Conservation (phyloP, 441 rosid species). For the Cnidoscolus chayamansa region DNA sequence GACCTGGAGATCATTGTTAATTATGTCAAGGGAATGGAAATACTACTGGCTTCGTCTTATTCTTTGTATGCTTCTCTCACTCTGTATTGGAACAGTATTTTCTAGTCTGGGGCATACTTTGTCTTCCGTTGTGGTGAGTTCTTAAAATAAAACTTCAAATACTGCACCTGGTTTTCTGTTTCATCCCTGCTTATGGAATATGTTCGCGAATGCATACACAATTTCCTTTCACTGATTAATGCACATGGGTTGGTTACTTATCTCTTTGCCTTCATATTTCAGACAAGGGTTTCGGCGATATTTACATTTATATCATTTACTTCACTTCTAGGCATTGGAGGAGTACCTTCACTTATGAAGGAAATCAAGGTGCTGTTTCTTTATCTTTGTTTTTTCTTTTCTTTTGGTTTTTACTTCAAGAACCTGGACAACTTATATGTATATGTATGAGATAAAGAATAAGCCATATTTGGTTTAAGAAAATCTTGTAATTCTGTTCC, state of each 20-base stretch:
- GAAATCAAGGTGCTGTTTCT: conserved; percentile 93
- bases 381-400: background rate
- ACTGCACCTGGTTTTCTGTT: conserved; percentile 8
- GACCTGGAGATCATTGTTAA: conserved; percentile 93
- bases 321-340: conserved; percentile 79
- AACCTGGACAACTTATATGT: background rate
- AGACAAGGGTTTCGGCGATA: conserved; percentile 91
- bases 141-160: conserved; percentile 11
- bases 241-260: background rate
- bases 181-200: conserved; percentile 5
- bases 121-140: conserved; percentile 88
- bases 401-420: background rate
- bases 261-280: conserved; percentile 35
- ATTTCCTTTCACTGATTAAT: background rate
- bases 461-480: background rate
- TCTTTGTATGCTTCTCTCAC: conserved; percentile 75
- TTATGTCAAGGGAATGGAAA: no score
- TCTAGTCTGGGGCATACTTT: conserved; percentile 90
- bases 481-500: background rate
- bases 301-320: conserved; percentile 91
- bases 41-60: no score
- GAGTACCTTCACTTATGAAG: conserved; percentile 66
- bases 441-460: background rate
- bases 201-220: background rate
- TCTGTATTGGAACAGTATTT: conserved; percentile 77